phyloP scores from a whole-genome alignment of 2,329 filamentous ascomycete genomes.

The Alternaria solani region DNA sequence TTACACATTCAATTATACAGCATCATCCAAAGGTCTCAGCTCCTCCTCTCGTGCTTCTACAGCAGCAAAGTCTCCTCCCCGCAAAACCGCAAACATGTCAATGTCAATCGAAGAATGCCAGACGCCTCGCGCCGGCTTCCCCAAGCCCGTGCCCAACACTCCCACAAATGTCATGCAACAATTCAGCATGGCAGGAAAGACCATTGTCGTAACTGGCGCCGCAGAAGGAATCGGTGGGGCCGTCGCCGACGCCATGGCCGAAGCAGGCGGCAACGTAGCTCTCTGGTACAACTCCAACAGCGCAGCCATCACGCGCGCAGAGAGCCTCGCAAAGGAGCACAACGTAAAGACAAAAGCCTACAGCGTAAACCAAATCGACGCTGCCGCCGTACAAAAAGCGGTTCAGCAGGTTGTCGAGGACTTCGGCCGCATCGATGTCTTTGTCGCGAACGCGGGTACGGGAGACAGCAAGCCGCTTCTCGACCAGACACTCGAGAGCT shows the following conservation, averaged over 20 bases:
- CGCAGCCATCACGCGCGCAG: constrained; percentile 67
- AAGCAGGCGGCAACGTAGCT: constrained; percentile 56
- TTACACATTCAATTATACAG: not conserved
- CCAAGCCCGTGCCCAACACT: constrained; percentile 36
- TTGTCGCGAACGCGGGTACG: constrained; percentile 72
- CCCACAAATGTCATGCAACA: constrained; percentile 43
- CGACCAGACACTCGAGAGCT: constrained; percentile 67
- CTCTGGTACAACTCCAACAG: constrained; percentile 57
- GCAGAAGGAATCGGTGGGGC: constrained; percentile 65
- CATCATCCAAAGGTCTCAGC: not conserved
- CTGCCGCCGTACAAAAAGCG: constrained; percentile 62
- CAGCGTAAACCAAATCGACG: constrained; percentile 65
- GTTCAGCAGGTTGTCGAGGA: constrained; percentile 70
- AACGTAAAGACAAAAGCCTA: constrained; percentile 70
- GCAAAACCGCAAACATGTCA: constrained; percentile 38
- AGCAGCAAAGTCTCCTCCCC: not conserved
- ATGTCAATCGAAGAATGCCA: constrained; percentile 46
- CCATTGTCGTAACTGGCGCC: constrained; percentile 55
- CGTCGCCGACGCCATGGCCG: constrained; percentile 48
- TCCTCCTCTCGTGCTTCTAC: not conserved
- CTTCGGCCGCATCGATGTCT: constrained; percentile 71
- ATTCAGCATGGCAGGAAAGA: constrained; percentile 50
- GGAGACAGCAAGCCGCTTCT: constrained; percentile 64
- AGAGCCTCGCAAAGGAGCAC: constrained; percentile 64
- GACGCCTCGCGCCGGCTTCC: constrained; percentile 33